Percentiles rank a stretch among this genome's conserved stretches.
These are phyloP conservation scores for Cladosporium austrohemisphaericum DNA, from an alignment of 2,329 filamentous ascomycete genomes.

Conservation along the genomic window DNA sequence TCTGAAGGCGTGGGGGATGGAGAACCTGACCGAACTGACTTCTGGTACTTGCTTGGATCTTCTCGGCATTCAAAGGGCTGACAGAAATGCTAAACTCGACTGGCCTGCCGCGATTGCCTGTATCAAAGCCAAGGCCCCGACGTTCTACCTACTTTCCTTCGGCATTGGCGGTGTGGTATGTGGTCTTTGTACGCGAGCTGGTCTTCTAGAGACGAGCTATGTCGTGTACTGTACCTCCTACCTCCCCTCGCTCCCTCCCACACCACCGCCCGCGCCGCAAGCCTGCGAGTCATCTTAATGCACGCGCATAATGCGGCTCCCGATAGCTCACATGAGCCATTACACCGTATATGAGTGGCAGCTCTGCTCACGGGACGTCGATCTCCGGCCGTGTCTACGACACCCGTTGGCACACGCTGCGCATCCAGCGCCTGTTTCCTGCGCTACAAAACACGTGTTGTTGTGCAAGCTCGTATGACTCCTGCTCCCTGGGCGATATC, in stretches of 20 bases:
- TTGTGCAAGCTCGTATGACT: no score
- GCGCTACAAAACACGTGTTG: no score
- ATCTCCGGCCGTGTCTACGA: background rate
- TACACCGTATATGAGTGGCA: slow-evolving; percentile 1
- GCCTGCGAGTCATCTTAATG: slow-evolving; percentile 1
- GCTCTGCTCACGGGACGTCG: background rate
- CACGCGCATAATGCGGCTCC: slow-evolving; percentile 4
- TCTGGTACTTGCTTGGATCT: background rate
- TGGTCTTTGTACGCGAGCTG: no score
- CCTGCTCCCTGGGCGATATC: no score
- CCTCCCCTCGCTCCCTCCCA: background rate
- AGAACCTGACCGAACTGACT: background rate
- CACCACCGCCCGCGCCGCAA: background rate
- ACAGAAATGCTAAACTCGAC: background rate
- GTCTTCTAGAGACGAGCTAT: no score
- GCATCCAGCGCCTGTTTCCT: background rate
- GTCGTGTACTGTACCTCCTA: background rate
- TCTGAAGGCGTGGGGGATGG: background rate
- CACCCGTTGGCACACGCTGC: background rate
- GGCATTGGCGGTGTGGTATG: no score
- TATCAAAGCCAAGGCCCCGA: no score
- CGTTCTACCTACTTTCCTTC: no score
- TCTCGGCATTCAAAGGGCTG: background rate
- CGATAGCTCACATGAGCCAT: slow-evolving; percentile 1
- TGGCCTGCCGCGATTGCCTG: background rate